These are phyloP conservation scores for Cantharellus anzutake DNA, from an alignment of 768 basidiomycete species.

Conservation along the genomic window DNA sequence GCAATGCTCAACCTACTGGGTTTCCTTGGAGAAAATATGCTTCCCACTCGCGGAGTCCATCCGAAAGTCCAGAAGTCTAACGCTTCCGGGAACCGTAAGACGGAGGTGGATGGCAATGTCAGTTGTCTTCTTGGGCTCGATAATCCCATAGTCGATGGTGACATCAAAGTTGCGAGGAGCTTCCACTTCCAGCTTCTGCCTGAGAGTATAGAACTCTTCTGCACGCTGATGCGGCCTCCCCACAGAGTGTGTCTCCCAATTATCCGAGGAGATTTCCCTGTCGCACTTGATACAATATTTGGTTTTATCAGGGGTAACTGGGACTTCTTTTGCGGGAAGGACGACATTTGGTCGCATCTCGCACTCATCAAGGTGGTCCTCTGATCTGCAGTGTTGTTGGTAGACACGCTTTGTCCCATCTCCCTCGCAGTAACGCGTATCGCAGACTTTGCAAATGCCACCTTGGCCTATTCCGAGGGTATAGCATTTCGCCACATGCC, in stretches of 20 bases:
- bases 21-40: background rate
- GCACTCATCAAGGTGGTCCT: too few relatives aligned
- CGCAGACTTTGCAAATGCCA: background rate
- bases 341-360: too few relatives aligned
- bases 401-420: too few relatives aligned
- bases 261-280: too few relatives aligned
- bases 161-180: background rate
- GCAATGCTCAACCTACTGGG: background rate
- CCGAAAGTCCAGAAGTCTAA: background rate
- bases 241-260: too few relatives aligned
- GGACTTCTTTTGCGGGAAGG: too few relatives aligned
- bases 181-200: too few relatives aligned
- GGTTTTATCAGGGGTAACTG: too few relatives aligned
- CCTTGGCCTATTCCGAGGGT: background rate
- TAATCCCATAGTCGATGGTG: background rate
- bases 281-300: too few relatives aligned
- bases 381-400: too few relatives aligned
- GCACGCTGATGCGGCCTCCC: too few relatives aligned
- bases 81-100: background rate
- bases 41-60: background rate
- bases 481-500: background rate
- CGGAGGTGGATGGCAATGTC: background rate
- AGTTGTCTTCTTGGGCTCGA: background rate
- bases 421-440: background rate
- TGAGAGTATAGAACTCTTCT: too few relatives aligned